Evolutionary conservation across 108 stramenopile species (phyloP).

Genomic region (Pseudonitzschia delicatissima): DNA sequence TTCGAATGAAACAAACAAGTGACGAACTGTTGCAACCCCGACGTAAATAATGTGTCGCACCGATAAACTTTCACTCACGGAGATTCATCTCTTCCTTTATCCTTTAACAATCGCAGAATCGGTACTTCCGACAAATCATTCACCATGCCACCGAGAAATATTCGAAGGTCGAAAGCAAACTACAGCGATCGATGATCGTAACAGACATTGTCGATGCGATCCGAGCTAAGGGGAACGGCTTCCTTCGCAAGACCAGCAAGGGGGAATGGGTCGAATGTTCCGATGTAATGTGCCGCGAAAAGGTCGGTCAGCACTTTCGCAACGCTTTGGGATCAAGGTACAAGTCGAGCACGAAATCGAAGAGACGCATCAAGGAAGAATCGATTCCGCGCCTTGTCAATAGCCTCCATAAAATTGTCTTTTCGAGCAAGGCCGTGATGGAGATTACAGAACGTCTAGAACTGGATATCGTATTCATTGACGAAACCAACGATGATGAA

Average conservation of each 20-base stretch:
- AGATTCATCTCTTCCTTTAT: not conserved
- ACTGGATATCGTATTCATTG: not conserved
- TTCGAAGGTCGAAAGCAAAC: slow-evolving; percentile 14
- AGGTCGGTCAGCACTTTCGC: slow-evolving; percentile 2
- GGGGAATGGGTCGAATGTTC: not conserved
- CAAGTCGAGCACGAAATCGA: slow-evolving; percentile 3
- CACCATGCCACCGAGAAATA: slow-evolving; percentile 13
- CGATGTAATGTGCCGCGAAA: not conserved
- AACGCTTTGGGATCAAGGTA: not conserved
- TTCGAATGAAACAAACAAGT: not conserved
- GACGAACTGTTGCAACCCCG: not conserved
- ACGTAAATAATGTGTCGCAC: not conserved
- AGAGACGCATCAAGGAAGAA: not conserved
- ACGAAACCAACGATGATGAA: not conserved
- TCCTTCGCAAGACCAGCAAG: not conserved
- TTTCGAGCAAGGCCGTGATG: not conserved
- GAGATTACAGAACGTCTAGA: not conserved
- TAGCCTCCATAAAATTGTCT: not conserved
- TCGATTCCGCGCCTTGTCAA: not conserved
- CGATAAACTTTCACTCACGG: not conserved
- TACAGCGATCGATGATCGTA: slow-evolving; percentile 20
- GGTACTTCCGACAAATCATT: slow-evolving; percentile 22
- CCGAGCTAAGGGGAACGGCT: not conserved
- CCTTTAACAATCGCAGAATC: slow-evolving; percentile 1
- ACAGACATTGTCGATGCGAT: slow-evolving; percentile 17